Base-by-base conservation (phyloP, 495 filamentous ascomycete species). In the Friedmanniomyces endolithicus region DNA sequence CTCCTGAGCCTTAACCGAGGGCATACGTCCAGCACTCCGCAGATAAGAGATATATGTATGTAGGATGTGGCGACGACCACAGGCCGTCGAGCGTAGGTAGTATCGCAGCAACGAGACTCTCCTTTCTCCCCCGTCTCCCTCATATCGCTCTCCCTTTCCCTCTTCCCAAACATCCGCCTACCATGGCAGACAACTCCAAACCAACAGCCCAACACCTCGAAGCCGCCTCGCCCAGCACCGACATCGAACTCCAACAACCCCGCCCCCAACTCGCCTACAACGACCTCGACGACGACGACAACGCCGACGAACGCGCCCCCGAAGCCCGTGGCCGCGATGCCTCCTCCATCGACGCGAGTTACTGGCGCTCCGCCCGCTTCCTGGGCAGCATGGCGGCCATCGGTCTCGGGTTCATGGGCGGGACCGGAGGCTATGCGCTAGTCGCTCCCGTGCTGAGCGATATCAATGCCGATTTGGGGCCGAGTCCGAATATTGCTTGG, bases 401-500 rank as follows among this genome's bases (percentile, higher is more conserved):
- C 16, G 44, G 44, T 2, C 44, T 47, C 6, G 44, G 44, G 3
- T 47, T 47, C 17, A 16, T 11, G 11, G 44, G 44, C 2, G 44
- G 44, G 7, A 47, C 44, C 24, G 44, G 44, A 47, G 44, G 44
- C 19, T 47, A 47, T 47, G 44, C 44, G 4, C 23, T 47, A 16
- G 24, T 47, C 24, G 44, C 44, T 4, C 44, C 44, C 24, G 44
- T 47, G 17, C 44, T 47, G 2, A 27, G 44, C 44, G 44, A 47
- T 23, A 47, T 47, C 44, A 22, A 47, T 16, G 24, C 11, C 3
- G 44, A 47, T 20, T 19, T 47, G 19, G 44, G 44, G 16, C 44
- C 44, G 23, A 47, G 44, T 47, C 44, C 44, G 6, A 47, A 47
- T 47, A 27, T 47, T 47, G 24, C 44, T 23, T 47, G 44, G 44